Percentiles rank a stretch among this genome's conserved stretches.
These are phyloP conservation scores for Echinochloa phyllopogon DNA, from an alignment of 176 grass and related monocot genomes.

Conservation along the genomic window DNA sequence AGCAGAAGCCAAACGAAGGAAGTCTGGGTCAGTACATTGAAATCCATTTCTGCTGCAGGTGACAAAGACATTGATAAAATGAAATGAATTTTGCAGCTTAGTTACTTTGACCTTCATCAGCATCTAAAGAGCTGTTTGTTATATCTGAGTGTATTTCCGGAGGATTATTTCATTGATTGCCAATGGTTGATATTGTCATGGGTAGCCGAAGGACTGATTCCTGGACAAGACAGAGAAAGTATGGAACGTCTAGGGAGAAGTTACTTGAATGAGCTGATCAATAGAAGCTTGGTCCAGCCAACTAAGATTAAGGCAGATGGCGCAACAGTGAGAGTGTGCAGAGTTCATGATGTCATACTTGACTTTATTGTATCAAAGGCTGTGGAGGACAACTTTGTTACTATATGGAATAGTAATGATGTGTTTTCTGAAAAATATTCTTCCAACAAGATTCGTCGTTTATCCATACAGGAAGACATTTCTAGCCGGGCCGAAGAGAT, in stretches of 20 bases:
- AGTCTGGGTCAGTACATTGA: not conserved
- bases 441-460: not conserved
- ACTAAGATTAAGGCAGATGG: not conserved
- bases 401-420: slow-evolving; percentile 3
- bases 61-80: slow-evolving; percentile 15
- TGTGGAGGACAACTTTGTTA: slow-evolving; percentile 24
- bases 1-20: not conserved
- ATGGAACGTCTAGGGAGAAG: not conserved
- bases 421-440: not conserved
- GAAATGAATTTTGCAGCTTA: slow-evolving; percentile 35
- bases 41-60: slow-evolving; percentile 1
- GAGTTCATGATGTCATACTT: slow-evolving; percentile 31
- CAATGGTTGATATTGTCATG: not conserved
- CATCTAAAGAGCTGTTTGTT: slow-evolving; percentile 32
- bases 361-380: slow-evolving; percentile 20
- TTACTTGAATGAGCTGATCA: slow-evolving; percentile 31
- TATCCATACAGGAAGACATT: not conserved
- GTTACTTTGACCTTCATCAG: slow-evolving; percentile 37
- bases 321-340: not conserved
- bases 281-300: slow-evolving; percentile 34
- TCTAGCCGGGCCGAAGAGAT: not conserved
- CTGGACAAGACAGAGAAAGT: not conserved
- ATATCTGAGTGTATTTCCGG: slow-evolving; percentile 35
- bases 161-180: slow-evolving; percentile 11
- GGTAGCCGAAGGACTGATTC: slow-evolving; percentile 33